A percentile compares a stretch with the other conserved stretches of the same genome.
phyloP scores from a whole-genome alignment of 345 rosid genomes.

The Fremontodendron californicum region DNA sequence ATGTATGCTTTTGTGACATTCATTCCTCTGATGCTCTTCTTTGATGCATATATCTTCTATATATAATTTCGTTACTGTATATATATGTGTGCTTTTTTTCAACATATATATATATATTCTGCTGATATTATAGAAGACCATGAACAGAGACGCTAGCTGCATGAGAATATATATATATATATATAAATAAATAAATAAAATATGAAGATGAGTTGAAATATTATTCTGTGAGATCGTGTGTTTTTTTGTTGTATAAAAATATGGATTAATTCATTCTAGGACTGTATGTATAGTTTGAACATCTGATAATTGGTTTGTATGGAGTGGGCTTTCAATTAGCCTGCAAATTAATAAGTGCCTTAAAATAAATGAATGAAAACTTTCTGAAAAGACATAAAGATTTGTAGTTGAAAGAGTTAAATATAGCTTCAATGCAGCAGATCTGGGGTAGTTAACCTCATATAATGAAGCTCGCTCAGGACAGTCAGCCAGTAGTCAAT shows the following conservation, averaged over 20 bases:
- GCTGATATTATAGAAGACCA: too few species aligned
- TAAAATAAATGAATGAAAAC: background rate
- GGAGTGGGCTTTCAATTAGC: background rate
- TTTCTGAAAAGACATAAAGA: background rate
- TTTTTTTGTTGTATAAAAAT: too few species aligned
- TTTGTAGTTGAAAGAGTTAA: background rate
- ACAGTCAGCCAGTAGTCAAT: too few species aligned
- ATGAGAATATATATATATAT: too few species aligned
- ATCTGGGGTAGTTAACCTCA: background rate
- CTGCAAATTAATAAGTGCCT: background rate
- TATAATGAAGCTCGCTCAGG: background rate
- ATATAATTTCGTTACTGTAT: too few species aligned
- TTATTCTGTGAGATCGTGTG: background rate
- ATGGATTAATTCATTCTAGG: background rate
- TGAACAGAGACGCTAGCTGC: too few species aligned
- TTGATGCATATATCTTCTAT: too few species aligned
- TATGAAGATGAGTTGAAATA: background rate
- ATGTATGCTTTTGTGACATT: too few species aligned
- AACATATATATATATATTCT: too few species aligned
- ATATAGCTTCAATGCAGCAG: background rate
- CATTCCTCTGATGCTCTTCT: too few species aligned
- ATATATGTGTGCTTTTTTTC: too few species aligned
- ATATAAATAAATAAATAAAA: too few species aligned
- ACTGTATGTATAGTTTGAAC: background rate
- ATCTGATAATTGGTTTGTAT: background rate